Conservation (phyloP, 208 protist genomes). For the Wallacemonas sp. region DNA sequence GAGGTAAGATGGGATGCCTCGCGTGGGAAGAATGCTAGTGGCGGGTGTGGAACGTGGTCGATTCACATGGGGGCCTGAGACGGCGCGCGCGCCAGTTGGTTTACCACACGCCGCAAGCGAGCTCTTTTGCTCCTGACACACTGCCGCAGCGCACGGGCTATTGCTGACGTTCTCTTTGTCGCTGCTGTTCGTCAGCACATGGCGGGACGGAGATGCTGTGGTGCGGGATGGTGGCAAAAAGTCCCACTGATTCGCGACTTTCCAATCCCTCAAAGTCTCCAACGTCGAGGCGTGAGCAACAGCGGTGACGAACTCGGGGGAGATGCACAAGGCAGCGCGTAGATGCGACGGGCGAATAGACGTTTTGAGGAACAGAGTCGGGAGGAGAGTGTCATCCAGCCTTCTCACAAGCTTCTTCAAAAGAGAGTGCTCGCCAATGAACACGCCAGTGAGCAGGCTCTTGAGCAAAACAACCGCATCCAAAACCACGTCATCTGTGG, state of each 20-base stretch:
- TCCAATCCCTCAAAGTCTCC: conserved; percentile 24
- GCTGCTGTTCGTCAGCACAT: background rate
- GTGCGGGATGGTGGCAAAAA: conserved; percentile 24
- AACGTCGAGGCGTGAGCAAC: conserved; percentile 22
- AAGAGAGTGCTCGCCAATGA: background rate
- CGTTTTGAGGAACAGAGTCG: conserved; percentile 42
- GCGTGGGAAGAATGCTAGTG: background rate
- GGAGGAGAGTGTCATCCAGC: conserved; percentile 42
- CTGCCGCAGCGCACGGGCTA: background rate
- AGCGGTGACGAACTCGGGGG: conserved; percentile 23
- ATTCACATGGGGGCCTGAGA: background rate
- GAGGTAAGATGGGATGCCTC: conserved; percentile 45
- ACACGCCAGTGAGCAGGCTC: conserved; percentile 22
- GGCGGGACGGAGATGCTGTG: conserved; percentile 25
- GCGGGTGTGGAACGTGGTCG: conserved; percentile 15
- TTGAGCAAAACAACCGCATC: conserved; percentile 29
- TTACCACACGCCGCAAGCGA: background rate
- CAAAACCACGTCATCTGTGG: conserved; percentile 14
- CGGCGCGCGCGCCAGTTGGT: background rate
- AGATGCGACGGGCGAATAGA: conserved; percentile 18
- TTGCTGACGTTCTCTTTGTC: background rate
- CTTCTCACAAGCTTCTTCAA: conserved; percentile 19
- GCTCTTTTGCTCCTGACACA: background rate
- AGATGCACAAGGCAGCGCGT: background rate
- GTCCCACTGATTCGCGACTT: conserved; percentile 30